Evolutionary conservation across 805 yeast species (phyloP).

Genomic region (Saccharomycopsis synnaedendra): DNA sequence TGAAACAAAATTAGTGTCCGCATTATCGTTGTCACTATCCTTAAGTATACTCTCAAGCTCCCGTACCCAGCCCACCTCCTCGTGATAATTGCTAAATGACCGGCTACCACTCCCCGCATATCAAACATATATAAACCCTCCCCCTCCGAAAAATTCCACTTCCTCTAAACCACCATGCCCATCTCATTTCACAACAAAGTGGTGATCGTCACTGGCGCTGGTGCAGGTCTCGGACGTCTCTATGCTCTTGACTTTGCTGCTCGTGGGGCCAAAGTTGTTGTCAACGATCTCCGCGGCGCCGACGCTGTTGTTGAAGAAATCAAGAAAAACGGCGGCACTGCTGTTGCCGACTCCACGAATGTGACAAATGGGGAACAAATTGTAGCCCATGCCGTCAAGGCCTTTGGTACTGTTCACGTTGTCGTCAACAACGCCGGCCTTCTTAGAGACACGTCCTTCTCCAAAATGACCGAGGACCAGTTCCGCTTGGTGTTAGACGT

Average conservation of each 20-base stretch:
- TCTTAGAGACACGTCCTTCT: constrained; percentile 75
- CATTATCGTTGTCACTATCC: too few species aligned
- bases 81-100: too few species aligned
- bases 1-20: too few species aligned
- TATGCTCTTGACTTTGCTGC: constrained; percentile 82
- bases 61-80: too few species aligned
- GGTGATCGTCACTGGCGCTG: constrained; percentile 92
- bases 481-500: constrained; percentile 75
- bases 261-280: constrained; percentile 91
- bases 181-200: constrained; percentile 68
- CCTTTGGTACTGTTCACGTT: constrained; percentile 81
- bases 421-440: constrained; percentile 94
- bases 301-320: constrained; percentile 86
- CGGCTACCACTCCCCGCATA: too few species aligned
- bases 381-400: constrained; percentile 73
- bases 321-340: constrained; percentile 61
- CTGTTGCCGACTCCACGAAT: constrained; percentile 91
- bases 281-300: constrained; percentile 92
- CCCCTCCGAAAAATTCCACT: too few species aligned
- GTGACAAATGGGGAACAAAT: constrained; percentile 73
- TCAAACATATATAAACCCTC: not conserved
- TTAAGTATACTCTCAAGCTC: too few species aligned
- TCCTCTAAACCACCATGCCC: not conserved
- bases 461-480: constrained; percentile 74
- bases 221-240: constrained; percentile 89